phyloP scores from a whole-genome alignment of 805 yeast genomes.

The Yarrowia sp. region DNA sequence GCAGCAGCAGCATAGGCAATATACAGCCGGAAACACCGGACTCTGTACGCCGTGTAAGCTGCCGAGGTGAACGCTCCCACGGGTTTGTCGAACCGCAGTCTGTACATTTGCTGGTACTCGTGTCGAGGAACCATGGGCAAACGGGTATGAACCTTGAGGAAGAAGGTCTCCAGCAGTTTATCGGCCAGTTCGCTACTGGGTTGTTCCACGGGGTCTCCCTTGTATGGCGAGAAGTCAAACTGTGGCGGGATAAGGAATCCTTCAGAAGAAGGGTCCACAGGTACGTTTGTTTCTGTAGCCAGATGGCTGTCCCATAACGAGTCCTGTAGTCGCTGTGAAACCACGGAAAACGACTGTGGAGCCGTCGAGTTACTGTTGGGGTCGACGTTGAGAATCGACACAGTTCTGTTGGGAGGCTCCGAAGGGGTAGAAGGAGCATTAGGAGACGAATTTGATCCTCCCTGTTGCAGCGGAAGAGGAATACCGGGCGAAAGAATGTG shows the following conservation, averaged over 20 bases:
- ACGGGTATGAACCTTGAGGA: slow-evolving; percentile 28
- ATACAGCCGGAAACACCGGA: slow-evolving; percentile 29
- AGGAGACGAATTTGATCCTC: not conserved
- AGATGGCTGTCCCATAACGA: slow-evolving; percentile 30
- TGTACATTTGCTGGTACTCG: slow-evolving; percentile 27
- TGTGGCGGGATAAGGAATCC: slow-evolving; percentile 16
- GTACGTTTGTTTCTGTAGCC: not conserved
- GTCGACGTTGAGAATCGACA: slow-evolving; percentile 32
- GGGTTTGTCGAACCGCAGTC: slow-evolving; percentile 26
- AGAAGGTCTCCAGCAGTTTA: slow-evolving; percentile 27
- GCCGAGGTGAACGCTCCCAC: slow-evolving; percentile 27
- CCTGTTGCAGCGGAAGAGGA: not conserved
- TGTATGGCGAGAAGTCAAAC: slow-evolving; percentile 27
- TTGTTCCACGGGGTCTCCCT: slow-evolving; percentile 27
- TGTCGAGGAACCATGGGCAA: slow-evolving; percentile 30
- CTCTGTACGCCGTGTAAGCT: slow-evolving; percentile 28
- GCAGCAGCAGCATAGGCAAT: slow-evolving; percentile 28
- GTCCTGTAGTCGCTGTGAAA: slow-evolving; percentile 32
- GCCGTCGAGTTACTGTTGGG: slow-evolving; percentile 29
- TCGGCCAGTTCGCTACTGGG: slow-evolving; percentile 29
- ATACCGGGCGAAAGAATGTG: slow-evolving; percentile 4
- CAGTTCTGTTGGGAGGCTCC: slow-evolving; percentile 19
- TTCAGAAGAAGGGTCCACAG: slow-evolving; percentile 6
- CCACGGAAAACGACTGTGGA: slow-evolving; percentile 35
- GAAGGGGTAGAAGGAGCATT: not conserved